Evolutionary conservation across 176 grass and related monocot species (phyloP), one percentile per base, ranked within the genome.

Genomic region (Bothriochloa decipiens): DNA sequence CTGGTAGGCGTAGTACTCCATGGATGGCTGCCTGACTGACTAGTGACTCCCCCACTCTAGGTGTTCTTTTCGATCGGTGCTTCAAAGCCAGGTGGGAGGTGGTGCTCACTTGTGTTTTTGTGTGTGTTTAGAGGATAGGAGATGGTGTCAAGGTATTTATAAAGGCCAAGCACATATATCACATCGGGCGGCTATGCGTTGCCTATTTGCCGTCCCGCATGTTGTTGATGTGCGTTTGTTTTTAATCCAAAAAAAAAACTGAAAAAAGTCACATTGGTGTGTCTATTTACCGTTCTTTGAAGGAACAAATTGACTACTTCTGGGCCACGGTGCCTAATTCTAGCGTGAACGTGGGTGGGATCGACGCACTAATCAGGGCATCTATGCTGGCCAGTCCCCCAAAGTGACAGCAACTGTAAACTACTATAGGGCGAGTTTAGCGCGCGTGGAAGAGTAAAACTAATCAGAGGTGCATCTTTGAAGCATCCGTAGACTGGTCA

Each of bases 1-100:
- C 49, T 85, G 76, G 62, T 60, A 46, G 70, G 50, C 17, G 70
- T 80, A 50, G 87, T 75, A 63, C 77, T 85, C 87, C 82, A 87
- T 82, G 28, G 29, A 32, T 37, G 68, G 3, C 65, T 68, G 16
- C 4, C 13, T 42, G n/a, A 0, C 29, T 37, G 28, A 32, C 2
- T 32, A 32, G 29, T 32, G 29, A 32, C 29, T 32, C 29, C 2
- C 29, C 29, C 29, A 32, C 29, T 32, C 29, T 32, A 32, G 29
- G 29, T 32, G 29, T 32, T 32, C 29, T 32, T 32, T 32, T 32
- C 29, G 29, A 32, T 32, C 29, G 29, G 29, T 32, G 29, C 11
- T 29, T 57, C 20, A 58, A 58, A 45, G 25, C 23, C 45, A 23
- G 28, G 57, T 32, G 29, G 29, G 29, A 32, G 29, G 29, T 32